Conservation (phyloP, 2,329 filamentous ascomycete genomes). For the Scedosporium minutisporum region DNA sequence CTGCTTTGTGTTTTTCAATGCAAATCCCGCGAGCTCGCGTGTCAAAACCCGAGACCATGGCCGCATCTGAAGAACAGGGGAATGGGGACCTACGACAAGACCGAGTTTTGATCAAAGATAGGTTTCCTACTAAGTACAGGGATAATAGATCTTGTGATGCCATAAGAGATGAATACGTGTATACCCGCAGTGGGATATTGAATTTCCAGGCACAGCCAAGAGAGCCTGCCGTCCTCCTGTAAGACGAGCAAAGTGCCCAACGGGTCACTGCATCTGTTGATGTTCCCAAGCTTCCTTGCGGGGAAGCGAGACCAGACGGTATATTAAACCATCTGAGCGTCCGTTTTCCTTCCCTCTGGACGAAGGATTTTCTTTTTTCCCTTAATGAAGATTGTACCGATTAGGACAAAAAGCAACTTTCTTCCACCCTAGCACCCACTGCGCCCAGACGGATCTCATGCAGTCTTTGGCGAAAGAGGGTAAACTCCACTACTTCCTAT, state of each 20-base stretch:
- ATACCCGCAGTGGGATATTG: too few relatives aligned
- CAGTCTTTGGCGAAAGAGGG: not conserved
- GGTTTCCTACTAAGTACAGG: too few relatives aligned
- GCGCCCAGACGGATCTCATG: not conserved
- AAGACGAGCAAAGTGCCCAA: too few relatives aligned
- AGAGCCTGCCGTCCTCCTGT: too few relatives aligned
- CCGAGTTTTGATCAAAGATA: not conserved
- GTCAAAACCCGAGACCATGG: not conserved
- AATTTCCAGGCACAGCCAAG: too few relatives aligned
- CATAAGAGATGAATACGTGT: too few relatives aligned
- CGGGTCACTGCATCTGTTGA: not conserved
- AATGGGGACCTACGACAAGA: not conserved
- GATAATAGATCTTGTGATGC: too few relatives aligned
- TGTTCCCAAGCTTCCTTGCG: not conserved
- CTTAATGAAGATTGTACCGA: not conserved
- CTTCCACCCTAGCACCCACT: not conserved
- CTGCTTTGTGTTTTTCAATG: not conserved
- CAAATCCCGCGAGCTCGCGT: not conserved
- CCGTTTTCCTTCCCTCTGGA: not conserved
- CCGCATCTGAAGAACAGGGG: not conserved
- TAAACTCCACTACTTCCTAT: not conserved
- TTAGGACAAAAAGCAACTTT: not conserved
- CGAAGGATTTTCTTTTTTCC: conserved; percentile 1
- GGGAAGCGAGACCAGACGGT: not conserved
- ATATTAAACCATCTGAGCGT: not conserved